These are phyloP conservation scores for Mycena sanguinolenta DNA, from an alignment of 768 basidiomycete species.

Conservation along the genomic window DNA sequence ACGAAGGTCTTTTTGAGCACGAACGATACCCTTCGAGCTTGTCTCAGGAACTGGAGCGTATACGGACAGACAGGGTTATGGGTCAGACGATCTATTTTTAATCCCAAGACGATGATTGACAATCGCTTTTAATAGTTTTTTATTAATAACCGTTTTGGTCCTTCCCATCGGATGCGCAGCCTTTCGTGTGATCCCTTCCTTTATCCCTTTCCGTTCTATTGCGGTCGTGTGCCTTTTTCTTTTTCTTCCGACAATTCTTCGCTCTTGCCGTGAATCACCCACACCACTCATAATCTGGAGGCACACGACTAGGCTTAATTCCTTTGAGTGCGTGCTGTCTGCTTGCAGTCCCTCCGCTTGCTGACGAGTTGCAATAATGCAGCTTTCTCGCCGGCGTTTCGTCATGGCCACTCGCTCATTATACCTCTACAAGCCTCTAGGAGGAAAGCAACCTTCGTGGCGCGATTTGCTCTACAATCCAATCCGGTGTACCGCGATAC, in stretches of 20 bases:
- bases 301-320: conserved; percentile 12
- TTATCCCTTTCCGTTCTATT: neutral
- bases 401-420: conserved; percentile 13
- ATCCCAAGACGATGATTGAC: neutral
- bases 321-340: conserved; percentile 6
- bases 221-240: neutral
- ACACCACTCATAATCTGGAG: neutral
- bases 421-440: conserved; percentile 22
- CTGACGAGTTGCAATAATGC: conserved; percentile 1
- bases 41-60: neutral
- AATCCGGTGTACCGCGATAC: conserved; percentile 30
- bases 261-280: neutral
- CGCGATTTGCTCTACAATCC: conserved; percentile 23
- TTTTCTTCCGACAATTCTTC: neutral
- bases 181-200: neutral
- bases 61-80: no score
- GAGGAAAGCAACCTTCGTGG: neutral
- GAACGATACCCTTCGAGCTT: no score
- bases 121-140: neutral
- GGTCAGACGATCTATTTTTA: conserved; percentile 1
- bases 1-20: no score
- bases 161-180: conserved; percentile 23
- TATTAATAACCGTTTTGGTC: neutral
- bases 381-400: neutral
- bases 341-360: no score